Evolutionary conservation across 805 yeast species (phyloP).

Genomic region (Candida railenensis): DNA sequence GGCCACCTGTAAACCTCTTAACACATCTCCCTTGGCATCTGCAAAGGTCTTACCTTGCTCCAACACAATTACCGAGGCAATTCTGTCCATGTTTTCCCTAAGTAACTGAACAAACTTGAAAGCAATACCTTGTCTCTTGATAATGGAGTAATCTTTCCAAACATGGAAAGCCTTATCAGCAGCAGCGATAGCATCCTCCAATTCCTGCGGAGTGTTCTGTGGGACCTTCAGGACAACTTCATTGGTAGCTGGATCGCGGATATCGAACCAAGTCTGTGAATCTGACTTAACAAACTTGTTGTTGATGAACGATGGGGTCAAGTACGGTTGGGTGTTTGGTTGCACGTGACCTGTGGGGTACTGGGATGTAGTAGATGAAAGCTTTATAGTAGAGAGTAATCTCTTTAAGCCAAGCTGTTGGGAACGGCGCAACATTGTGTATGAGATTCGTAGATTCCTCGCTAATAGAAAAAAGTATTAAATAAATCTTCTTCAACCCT

Average conservation of each 20-base stretch:
- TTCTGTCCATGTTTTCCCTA: conserved; percentile 63
- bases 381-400: conserved; percentile 45
- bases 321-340: conserved; percentile 40
- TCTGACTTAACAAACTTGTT: conserved; percentile 51
- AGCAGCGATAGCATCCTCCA: conserved; percentile 61
- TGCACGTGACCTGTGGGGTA: conserved; percentile 44
- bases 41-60: conserved; percentile 69
- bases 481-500: too few relatives aligned
- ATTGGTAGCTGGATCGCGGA: conserved; percentile 77
- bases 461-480: too few relatives aligned
- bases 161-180: conserved; percentile 61
- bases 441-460: not conserved
- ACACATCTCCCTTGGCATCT: conserved; percentile 72
- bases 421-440: not conserved
- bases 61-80: conserved; percentile 55
- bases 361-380: conserved; percentile 30
- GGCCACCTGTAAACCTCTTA: conserved; percentile 76
- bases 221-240: conserved; percentile 66
- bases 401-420: conserved; percentile 23
- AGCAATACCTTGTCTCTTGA: conserved; percentile 69
- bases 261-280: conserved; percentile 60
- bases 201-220: conserved; percentile 65
- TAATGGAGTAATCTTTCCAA: conserved; percentile 57
- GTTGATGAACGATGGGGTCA: conserved; percentile 52
- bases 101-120: conserved; percentile 67